Evolutionary conservation across 495 filamentous ascomycete genomes (phyloP), one percentile per base, ranked within the genome.

Genomic region (Niebla homalea): DNA sequence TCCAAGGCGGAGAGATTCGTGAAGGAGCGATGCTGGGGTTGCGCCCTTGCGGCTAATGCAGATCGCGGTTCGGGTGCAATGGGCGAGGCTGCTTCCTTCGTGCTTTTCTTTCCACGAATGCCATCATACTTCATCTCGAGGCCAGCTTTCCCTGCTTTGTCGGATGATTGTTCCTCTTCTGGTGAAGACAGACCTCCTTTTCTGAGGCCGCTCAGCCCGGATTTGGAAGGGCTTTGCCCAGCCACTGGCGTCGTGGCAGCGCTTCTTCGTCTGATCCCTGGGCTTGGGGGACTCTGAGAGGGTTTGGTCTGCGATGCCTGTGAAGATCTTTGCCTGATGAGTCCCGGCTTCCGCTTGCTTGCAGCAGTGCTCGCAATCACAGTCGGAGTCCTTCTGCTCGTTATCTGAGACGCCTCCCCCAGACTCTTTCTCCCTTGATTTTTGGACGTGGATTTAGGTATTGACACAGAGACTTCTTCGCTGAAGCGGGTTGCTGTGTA

Each of bases 251-350:
- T 19, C 36, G 3, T 36, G 12, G 20, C 44, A 23, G 19, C 29
- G 26, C 22, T 25, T 19, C 16, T 21, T 10, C 23, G 26, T 25
- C 19, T 20, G 7, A 43, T n/a, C n/a, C 12, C 25, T 40, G 12
- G 36, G 11, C 18, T 16, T 26, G 35, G 45, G 11, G 53, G 56
- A 42, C 57, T 64, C 41, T 22, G 53, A 39, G 50, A 52, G 25
- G 48, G 6, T 22, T 48, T 48, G 18, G 45, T 7, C 4, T 48
- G 45, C 10, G 54, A 61, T 21, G 47, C 19, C 45, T 68, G 70
- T 14, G 68, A 69, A 12, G 70, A 71, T 49, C 69, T 71, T 54
- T 67, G 66, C 22, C 70, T 64, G 48, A 62, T 64, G 25, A 70
- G 53, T 2, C 66, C 56, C 7, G 71, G 70, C 8, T 70, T 70